Evolutionary conservation across 2,329 filamentous ascomycete species (phyloP), one percentile per base, ranked within the genome.

Genomic region (Diaporthe vexans): DNA sequence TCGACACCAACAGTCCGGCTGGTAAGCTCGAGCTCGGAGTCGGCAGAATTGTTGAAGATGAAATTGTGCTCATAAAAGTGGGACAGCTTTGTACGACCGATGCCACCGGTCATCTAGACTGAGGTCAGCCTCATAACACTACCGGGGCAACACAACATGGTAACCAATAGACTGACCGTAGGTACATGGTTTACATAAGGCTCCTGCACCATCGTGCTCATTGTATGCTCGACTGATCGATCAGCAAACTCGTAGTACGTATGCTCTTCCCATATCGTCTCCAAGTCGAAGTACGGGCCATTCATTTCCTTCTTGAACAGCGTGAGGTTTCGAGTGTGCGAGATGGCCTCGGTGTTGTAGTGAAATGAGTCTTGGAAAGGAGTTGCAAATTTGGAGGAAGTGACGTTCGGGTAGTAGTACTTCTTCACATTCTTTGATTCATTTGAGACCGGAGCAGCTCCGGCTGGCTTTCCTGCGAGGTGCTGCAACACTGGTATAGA

Each of bases 261-360:
- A 80, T 96, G 93, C 81, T 95, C 93, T 10, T 95, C 93, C 94
- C 94, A 96, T 65, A 95, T 91, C 1, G 88, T 87, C 79, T 95
- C 94, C 11, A 95, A 88, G 77, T 95, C 92, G 78, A 95, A 94
- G 75, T 87, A 89, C 0, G 93, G 93, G 0, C 93, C 94, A 0
- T 84, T 84, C 3, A 93, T 83, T 1, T 88, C 83, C 7, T 87
- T 87, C 78, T 94, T 94, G 10, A 95, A 79, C 76, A 94, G 94
- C 0, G 86, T 83, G 3, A 94, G 82, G 71, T 86, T 91, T 1
- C 93, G 88, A 0, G 92, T 93, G 79, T 95, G 93, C 0, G 91
- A 87, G 0, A 94, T 77, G 29, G 77, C 78, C 15, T 75, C 57
- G 26, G 77, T 77, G 46, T 80, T 76, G 43, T 76, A 76, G 65